These are phyloP conservation scores for Xylaria castorea DNA, from an alignment of 495 filamentous ascomycete genomes.

Conservation along the genomic window DNA sequence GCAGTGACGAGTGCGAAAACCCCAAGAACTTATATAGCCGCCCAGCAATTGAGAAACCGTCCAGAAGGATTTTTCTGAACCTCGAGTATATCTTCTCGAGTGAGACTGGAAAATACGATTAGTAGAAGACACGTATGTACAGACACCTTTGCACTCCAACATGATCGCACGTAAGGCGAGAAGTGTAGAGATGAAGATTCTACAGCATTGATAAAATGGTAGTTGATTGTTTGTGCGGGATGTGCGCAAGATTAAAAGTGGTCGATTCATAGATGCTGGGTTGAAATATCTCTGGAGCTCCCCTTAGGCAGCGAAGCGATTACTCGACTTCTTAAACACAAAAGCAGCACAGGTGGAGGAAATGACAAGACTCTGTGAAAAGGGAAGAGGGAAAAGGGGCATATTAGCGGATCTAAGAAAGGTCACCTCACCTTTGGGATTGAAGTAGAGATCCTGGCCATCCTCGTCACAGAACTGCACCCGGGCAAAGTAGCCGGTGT, in stretches of 20 bases:
- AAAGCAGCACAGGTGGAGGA: not conserved
- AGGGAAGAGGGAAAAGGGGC: not conserved
- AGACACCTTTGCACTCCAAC: not conserved
- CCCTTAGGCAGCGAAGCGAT: not conserved
- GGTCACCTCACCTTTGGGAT: slow-evolving; percentile 39
- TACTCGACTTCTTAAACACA: not conserved
- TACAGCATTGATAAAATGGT: not conserved
- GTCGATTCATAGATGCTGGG: not conserved
- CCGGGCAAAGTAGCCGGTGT: slow-evolving; percentile 71
- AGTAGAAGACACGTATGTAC: not conserved
- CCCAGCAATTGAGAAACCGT: slow-evolving; percentile 68
- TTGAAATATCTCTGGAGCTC: not conserved
- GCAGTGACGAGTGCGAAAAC: slow-evolving; percentile 80
- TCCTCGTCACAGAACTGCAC: slow-evolving; percentile 78
- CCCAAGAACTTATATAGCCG: slow-evolving; percentile 72
- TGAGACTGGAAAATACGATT: slow-evolving; percentile 42
- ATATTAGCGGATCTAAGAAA: not conserved
- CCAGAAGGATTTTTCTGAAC: slow-evolving; percentile 63
- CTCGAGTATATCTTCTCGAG: slow-evolving; percentile 62
- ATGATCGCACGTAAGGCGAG: not conserved
- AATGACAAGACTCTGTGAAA: not conserved
- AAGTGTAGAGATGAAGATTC: not conserved
- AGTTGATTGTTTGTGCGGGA: not conserved
- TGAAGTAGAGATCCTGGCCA: slow-evolving; percentile 66
- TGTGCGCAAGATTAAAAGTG: not conserved